Evolutionary conservation across 2,329 filamentous ascomycete genomes (phyloP).

Genomic region (Hypoxylon sp.): DNA sequence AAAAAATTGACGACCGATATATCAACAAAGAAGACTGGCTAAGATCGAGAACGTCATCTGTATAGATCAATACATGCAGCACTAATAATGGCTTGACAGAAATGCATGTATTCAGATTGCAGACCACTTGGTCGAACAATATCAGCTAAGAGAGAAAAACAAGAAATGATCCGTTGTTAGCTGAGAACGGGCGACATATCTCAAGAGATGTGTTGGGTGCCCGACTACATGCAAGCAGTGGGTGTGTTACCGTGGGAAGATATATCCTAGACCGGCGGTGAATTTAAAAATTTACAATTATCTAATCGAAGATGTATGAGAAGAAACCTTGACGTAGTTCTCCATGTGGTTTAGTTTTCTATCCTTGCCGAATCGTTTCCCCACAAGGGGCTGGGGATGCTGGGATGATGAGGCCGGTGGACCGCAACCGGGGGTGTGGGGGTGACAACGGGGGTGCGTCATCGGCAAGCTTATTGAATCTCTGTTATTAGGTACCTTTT

Average conservation of each 20-base stretch:
- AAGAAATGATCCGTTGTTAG: not conserved
- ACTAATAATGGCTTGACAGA: conserved; percentile 4
- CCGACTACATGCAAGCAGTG: conserved; percentile 6
- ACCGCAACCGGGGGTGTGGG: conserved; percentile 10
- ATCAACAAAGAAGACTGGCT: not conserved
- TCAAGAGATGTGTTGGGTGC: not conserved
- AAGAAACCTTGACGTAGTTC: conserved; percentile 30
- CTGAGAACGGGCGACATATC: conserved; percentile 22
- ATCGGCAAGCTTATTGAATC: conserved; percentile 24
- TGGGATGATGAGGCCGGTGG: not conserved
- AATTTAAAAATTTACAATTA: conserved; percentile 29
- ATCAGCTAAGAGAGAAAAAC: not conserved
- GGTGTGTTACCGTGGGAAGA: not conserved
- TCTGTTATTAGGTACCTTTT: conserved; percentile 16
- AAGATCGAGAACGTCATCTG: conserved; percentile 1
- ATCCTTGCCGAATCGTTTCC: conserved; percentile 27
- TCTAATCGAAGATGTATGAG: conserved; percentile 29
- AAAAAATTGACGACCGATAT: not conserved
- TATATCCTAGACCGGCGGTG: conserved; percentile 30
- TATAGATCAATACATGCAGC: not conserved
- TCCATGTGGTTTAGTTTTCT: conserved; percentile 28
- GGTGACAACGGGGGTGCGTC: conserved; percentile 17
- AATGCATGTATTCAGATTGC: not conserved
- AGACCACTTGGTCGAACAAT: not conserved
- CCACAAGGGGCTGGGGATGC: conserved; percentile 17